These are phyloP conservation scores for Heracleum sosnowskyi DNA, from an alignment of 129 eudicot genomes.

Conservation along the genomic window DNA sequence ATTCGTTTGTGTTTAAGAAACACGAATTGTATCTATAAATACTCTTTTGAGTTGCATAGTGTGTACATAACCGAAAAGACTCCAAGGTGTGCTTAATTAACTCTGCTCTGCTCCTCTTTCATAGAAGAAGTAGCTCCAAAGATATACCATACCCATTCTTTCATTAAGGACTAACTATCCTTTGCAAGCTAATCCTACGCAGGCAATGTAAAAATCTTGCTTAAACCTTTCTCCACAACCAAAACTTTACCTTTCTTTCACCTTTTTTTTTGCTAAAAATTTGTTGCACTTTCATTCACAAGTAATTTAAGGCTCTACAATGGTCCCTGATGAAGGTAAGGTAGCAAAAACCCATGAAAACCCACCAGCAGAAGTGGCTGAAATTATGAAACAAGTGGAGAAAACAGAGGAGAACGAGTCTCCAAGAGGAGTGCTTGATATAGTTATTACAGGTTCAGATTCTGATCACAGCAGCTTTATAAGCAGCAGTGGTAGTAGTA, in stretches of 20 bases:
- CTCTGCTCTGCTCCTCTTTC: conserved; percentile 26
- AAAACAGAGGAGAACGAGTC: conserved; percentile 34
- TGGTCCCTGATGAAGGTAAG: conserved; percentile 8
- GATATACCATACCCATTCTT: conserved; percentile 30
- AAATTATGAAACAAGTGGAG: conserved; percentile 11
- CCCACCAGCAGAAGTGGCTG: conserved; percentile 17
- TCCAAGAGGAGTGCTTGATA: conserved; percentile 72
- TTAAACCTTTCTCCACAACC: background rate
- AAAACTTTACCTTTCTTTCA: background rate
- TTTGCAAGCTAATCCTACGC: background rate
- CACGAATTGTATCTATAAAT: background rate
- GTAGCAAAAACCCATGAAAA: conserved; percentile 17
- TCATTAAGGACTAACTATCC: background rate
- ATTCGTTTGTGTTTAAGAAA: background rate
- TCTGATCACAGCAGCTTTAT: conserved; percentile 43
- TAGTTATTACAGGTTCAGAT: conserved; percentile 42
- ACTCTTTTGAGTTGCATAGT: background rate
- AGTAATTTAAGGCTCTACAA: background rate
- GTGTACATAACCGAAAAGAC: background rate
- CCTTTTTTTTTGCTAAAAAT: no score
- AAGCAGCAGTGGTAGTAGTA: conserved; percentile 35
- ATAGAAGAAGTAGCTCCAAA: conserved; percentile 52
- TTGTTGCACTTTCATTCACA: background rate
- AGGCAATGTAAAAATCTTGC: conserved; percentile 16
- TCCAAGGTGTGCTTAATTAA: background rate